Percentiles rank a stretch among this genome's conserved stretches.
Conservation (phyloP, 2,329 filamentous ascomycete genomes). For the Coniella lustricola region DNA sequence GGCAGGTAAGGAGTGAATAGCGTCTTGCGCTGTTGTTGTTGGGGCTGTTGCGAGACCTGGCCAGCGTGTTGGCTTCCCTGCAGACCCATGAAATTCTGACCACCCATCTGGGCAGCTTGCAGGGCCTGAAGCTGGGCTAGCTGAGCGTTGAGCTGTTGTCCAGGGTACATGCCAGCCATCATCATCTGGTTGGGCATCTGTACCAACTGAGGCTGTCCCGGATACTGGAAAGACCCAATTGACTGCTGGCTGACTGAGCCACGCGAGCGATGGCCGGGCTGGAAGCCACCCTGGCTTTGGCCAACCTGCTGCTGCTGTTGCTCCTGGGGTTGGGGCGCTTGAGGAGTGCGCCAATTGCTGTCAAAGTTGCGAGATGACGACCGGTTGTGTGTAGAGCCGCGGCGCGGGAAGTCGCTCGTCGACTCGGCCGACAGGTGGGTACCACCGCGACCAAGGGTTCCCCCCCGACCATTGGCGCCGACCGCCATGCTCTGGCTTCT, state of each 20-base stretch:
- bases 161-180: conserved; percentile 74
- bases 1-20: conserved; percentile 97
- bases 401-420: conserved; percentile 61
- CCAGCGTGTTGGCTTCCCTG: conserved; percentile 67
- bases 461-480: conserved; percentile 51
- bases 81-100: conserved; percentile 64
- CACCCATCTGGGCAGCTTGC: conserved; percentile 78
- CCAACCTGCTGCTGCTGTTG: conserved; percentile 39
- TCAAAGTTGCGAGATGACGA: conserved; percentile 91
- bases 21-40: conserved; percentile 92
- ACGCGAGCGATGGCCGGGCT: conserved; percentile 83
- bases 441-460: conserved; percentile 63
- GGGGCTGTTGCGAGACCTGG: conserved; percentile 60
- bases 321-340: too few relatives aligned
- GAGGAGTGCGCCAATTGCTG: conserved; percentile 92
- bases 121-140: conserved; percentile 86
- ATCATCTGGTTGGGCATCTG: conserved; percentile 74
- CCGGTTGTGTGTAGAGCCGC: conserved; percentile 74
- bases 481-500: conserved; percentile 90
- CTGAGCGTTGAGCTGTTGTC: conserved; percentile 84
- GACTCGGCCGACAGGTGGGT: conserved; percentile 45
- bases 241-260: conserved; percentile 74
- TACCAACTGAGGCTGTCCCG: conserved; percentile 77
- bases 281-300: conserved; percentile 66
- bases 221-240: conserved; percentile 84